A percentile compares a stretch with the other conserved stretches of the same genome.
phyloP scores from a whole-genome alignment of 2,329 filamentous ascomycete genomes.

The Sordariomycetes sp. region DNA sequence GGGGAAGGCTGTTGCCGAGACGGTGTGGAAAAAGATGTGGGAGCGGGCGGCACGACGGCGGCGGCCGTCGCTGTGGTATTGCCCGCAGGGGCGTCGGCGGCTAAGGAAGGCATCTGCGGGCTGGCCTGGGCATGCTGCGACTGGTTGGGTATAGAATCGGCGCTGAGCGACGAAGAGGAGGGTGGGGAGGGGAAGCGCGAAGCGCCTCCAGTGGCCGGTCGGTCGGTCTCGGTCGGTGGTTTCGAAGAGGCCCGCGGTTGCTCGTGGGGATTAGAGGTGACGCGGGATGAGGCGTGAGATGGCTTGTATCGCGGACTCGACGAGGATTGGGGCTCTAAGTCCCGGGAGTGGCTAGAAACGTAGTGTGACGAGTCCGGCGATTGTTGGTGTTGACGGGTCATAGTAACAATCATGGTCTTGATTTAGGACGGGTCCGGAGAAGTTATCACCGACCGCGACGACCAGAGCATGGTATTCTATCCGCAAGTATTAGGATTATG shows the following conservation, averaged over 20 bases:
- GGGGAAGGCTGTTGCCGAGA: conserved; percentile 19
- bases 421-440: conserved; percentile 57
- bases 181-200: conserved; percentile 40
- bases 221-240: conserved; percentile 7
- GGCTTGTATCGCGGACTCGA: not conserved
- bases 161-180: conserved; percentile 27
- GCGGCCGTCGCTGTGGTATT: conserved; percentile 4
- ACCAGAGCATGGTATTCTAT: conserved; percentile 38
- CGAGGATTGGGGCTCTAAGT: conserved; percentile 6
- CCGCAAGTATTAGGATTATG: conserved; percentile 10
- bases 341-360: conserved; percentile 19
- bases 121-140: conserved; percentile 1
- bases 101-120: conserved; percentile 1
- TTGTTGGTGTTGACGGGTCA: conserved; percentile 30
- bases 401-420: conserved; percentile 52
- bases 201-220: conserved; percentile 22
- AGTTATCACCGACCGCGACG: conserved; percentile 56
- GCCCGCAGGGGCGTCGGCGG: conserved; percentile 6
- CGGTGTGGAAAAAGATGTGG: conserved; percentile 5
- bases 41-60: conserved; percentile 7
- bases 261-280: not conserved
- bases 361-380: conserved; percentile 23
- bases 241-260: conserved; percentile 6
- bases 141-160: conserved; percentile 2
- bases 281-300: not conserved